Conservation (phyloP, 129 eudicot species). For the Lactuca saligna region DNA sequence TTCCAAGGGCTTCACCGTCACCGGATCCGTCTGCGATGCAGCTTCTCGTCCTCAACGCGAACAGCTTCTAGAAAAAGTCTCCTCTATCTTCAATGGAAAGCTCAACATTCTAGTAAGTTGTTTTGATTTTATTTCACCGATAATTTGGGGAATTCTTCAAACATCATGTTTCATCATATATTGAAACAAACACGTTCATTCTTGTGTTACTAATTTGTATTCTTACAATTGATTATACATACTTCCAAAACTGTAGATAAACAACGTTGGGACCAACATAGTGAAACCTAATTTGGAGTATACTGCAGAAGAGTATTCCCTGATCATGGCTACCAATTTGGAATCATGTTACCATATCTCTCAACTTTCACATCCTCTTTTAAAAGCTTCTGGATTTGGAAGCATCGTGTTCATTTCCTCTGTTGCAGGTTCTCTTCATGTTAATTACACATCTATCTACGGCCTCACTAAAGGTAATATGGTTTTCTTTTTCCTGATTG, state of each 20-base stretch:
- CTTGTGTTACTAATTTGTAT: too few species aligned
- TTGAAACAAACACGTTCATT: too few species aligned
- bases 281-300: slow-evolving; percentile 54
- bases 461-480: slow-evolving; percentile 67
- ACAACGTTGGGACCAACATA: slow-evolving; percentile 78
- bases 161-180: too few species aligned
- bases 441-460: slow-evolving; percentile 53
- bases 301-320: slow-evolving; percentile 61
- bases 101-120: slow-evolving; percentile 73
- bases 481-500: neutral
- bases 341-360: slow-evolving; percentile 72
- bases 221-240: neutral
- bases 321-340: slow-evolving; percentile 68
- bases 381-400: slow-evolving; percentile 71
- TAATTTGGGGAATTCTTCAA: neutral
- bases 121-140: neutral
- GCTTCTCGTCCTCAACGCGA: slow-evolving; percentile 51
- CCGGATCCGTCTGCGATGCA: slow-evolving; percentile 70
- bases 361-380: slow-evolving; percentile 72
- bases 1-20: slow-evolving; percentile 53
- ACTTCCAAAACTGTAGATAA: slow-evolving; percentile 39
- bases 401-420: slow-evolving; percentile 75
- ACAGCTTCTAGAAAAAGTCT: slow-evolving; percentile 53
- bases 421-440: slow-evolving; percentile 61
- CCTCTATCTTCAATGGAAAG: slow-evolving; percentile 63